Evolutionary conservation across 2,329 filamentous ascomycete genomes (phyloP).

Genomic region (Diaporthe humulicola): DNA sequence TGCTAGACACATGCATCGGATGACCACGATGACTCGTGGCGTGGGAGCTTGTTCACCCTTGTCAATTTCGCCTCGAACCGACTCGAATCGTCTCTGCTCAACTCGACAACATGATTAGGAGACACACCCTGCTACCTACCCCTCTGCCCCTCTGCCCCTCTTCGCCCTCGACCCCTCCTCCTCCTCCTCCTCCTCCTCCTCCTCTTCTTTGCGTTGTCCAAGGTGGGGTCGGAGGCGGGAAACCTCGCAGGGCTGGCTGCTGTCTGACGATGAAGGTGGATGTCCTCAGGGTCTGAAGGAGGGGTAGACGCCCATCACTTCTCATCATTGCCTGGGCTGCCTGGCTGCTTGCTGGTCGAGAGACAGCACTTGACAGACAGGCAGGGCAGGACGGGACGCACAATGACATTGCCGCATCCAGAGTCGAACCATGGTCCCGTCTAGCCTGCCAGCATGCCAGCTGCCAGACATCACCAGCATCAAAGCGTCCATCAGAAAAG

Average conservation of each 20-base stretch:
- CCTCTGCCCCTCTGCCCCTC: conserved; percentile 20
- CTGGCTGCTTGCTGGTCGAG: background rate
- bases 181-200: background rate
- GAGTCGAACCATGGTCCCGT: background rate
- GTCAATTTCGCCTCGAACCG: background rate
- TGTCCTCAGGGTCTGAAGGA: background rate
- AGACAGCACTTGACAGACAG: background rate
- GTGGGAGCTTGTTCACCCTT: background rate
- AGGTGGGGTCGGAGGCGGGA: conserved; percentile 1
- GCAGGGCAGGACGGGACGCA: background rate
- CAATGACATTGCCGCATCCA: background rate
- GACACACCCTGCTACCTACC: background rate
- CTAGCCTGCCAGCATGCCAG: background rate
- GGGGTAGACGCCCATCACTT: conserved; percentile 8
- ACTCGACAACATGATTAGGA: conserved; percentile 12
- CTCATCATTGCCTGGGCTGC: background rate
- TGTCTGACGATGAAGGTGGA: conserved; percentile 18
- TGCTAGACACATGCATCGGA: conserved; percentile 13
- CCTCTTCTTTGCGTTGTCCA: conserved; percentile 15
- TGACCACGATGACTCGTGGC: conserved; percentile 27
- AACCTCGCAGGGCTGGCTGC: conserved; percentile 10
- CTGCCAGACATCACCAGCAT: background rate
- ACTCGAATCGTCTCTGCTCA: background rate
- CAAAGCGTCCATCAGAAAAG: background rate
- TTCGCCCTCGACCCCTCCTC: conserved; percentile 11